Base-by-base conservation (phyloP, 768 basidiomycete genomes). In the Sarcodon aspratus region DNA sequence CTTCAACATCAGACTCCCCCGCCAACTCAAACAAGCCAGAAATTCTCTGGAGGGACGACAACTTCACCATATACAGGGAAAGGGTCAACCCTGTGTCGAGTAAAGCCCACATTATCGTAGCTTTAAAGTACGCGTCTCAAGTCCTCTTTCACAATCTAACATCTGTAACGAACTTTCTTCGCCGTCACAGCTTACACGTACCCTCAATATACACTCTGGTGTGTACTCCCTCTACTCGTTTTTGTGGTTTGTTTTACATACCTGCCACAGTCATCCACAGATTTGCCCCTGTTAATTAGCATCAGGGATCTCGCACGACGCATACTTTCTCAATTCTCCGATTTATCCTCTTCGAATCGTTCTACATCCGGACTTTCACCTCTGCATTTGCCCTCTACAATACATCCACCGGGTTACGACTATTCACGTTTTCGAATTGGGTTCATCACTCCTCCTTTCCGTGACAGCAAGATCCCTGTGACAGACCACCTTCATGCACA, bases 401-500 rank as follows among this genome's bases (percentile, higher is more conserved):
- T 50, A 46, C 32, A 60, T 65, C n/a, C 68, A 9, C 13, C 50
- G 21, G 34, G n/a, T 55, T 61, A 10, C 55, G 61, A 34, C 49
- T 60, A 33, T 61, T 67, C 54, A 10, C 50, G 32, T 57, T 78
- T 82, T 55, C 75, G 71, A 45, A 79, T 87, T 52, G 85, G 85
- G 36, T 88, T 87, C 67, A 86, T 87, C 52, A 83, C 84, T 0
- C 78, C 82, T 12, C 85, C 84, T 0, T 85, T 85, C 67, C 79
- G 72, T 56, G 85, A 88, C 59, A 77, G 66, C 64, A 85, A 83
- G 61, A 85, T 87, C 37, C 85, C 86, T 11, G 76, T 88, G 44
- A 82, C 79, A 27, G 85, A 87, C 62, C 85, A 88, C 59, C 72
- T 87, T 27, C 85, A 88, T 59, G 77, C 76, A 1, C 86, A 89